phyloP scores from a whole-genome alignment of 2,329 filamentous ascomycete genomes.

The Harringtonia lauricola region DNA sequence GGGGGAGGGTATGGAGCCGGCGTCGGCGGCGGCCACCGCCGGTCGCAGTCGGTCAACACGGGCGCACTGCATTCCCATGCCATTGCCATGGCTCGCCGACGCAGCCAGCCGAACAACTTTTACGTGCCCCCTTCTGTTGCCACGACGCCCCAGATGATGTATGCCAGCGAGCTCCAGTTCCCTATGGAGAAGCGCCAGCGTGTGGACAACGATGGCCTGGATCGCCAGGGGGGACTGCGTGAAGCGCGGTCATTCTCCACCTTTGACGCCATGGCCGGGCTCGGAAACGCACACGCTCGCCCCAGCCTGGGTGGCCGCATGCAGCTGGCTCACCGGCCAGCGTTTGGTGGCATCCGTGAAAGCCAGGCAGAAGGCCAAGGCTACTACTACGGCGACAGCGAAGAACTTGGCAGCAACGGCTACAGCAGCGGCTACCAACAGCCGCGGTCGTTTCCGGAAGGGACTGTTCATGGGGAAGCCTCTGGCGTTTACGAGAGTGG shows the following conservation, averaged over 20 bases:
- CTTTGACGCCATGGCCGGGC: background rate
- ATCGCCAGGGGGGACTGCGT: background rate
- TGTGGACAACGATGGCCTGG: conserved; percentile 1
- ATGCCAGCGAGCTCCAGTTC: background rate
- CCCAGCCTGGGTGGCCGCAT: conserved; percentile 11
- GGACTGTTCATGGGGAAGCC: background rate
- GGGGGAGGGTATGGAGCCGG: background rate
- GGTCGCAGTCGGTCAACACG: conserved; percentile 20
- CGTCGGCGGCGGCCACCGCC: conserved; percentile 13
- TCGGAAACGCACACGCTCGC: conserved; percentile 5
- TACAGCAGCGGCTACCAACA: background rate
- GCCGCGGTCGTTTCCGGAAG: background rate
- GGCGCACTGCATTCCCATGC: conserved; percentile 8
- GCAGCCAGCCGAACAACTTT: conserved; percentile 7
- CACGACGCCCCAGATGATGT: background rate
- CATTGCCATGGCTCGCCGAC: conserved; percentile 11
- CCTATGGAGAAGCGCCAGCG: conserved; percentile 11
- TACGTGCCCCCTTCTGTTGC: background rate
- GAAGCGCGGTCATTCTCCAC: background rate
- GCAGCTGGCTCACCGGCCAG: conserved; percentile 19
- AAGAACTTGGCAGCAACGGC: background rate
- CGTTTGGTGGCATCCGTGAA: conserved; percentile 23
- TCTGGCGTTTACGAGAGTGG: background rate
- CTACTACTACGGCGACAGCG: background rate
- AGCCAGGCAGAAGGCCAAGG: conserved; percentile 12